phyloP scores from a whole-genome alignment of 768 basidiomycete genomes.

The Termitomyces sp. region DNA sequence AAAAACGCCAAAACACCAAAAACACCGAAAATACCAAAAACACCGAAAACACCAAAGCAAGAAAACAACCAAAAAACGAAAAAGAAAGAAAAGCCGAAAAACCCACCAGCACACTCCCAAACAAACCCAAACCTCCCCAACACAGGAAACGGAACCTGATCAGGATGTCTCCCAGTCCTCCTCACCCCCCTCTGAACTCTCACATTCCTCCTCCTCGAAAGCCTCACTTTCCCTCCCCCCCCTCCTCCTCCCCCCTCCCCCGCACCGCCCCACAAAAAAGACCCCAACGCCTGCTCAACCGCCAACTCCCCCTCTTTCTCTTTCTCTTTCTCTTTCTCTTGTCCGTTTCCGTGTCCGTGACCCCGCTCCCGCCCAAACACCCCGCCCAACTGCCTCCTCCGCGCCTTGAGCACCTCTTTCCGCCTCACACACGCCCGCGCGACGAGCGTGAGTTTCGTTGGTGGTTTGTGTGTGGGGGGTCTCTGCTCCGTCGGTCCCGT shows the following conservation, averaged over 20 bases:
- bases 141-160: constrained; percentile 47
- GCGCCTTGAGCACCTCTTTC: constrained; percentile 4
- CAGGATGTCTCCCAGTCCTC: constrained; percentile 38
- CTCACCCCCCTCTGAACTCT: constrained; percentile 48
- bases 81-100: constrained; percentile 26
- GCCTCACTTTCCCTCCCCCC: constrained; percentile 38
- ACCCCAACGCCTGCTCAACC: constrained; percentile 71
- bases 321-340: constrained; percentile 72
- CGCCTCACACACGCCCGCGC: constrained; percentile 2
- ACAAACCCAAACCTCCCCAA: constrained; percentile 55
- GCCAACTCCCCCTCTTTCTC: constrained; percentile 71
- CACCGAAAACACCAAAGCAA: background rate
- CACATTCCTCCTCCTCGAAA: constrained; percentile 54
- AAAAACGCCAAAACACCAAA: no score
- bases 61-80: background rate
- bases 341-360: constrained; percentile 49
- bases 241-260: background rate
- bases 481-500: no score
- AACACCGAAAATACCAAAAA: no score
- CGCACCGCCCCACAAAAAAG: constrained; percentile 20
- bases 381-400: background rate
- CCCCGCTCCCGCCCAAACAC: constrained; percentile 27
- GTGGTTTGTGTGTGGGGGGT: no score
- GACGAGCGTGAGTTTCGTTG: background rate
- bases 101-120: constrained; percentile 74